Evolutionary conservation across 108 stramenopile genomes (phyloP), one percentile per base, ranked within the genome.

Genomic region (Cyclotella atomus): DNA sequence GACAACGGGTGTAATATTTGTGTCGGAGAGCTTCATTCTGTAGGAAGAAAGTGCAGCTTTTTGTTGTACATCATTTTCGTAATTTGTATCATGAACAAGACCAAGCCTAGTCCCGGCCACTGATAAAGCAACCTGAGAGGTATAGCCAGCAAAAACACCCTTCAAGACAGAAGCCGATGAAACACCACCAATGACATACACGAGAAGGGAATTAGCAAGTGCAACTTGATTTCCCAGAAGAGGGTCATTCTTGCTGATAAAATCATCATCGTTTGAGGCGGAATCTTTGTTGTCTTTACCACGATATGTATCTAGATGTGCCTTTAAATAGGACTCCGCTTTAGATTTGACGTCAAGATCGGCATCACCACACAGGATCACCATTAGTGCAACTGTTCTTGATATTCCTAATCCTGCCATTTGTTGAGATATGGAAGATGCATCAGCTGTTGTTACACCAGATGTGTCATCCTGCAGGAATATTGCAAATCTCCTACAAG

Each of bases 381-480:
- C 82, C 46, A 94, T 69, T 30, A 94, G 63, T 0, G 86, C 78
- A 8, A 90, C 75, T 12, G 89, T 91, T 44, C 88, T 79, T 15
- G 90, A 76, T 24, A 79, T 46, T 28, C 78, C 83, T 23, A 82
- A 38, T 16, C 54, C 46, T 21, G 49, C 55, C n/a, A n/a, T n/a
- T n/a, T n/a, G n/a, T n/a, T n/a, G n/a, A n/a, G n/a, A n/a, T n/a
- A n/a, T n/a, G 14, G 16, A 32, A 19, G 27, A 43, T 35, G 2
- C n/a, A 35, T 10, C 47, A n/a, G 28, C 24, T 28, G 61, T 32
- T 17, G 34, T 4, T 4, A 27, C 32, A 16, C 34, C 53, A 3
- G 12, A 28, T 1, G 16, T 7, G 52, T 52, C 59, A 20, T 65
- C 67, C n/a, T 49, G 43, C 68, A 87, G 30, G 80, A 89, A 94